These are phyloP conservation scores for Candida fluviatilis DNA, from an alignment of 805 yeast genomes.

Conservation along the genomic window DNA sequence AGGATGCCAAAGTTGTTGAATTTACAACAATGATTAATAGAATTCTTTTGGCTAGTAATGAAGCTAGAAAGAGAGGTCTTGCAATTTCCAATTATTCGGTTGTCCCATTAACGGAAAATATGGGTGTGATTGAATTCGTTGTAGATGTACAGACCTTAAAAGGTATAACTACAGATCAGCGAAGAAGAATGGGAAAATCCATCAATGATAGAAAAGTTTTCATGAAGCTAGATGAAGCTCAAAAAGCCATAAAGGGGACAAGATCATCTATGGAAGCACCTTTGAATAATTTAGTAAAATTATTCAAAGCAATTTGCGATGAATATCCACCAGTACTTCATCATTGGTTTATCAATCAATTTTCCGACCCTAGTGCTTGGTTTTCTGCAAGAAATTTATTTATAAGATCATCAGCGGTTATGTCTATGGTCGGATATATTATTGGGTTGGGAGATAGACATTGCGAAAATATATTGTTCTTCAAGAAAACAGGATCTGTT, in stretches of 20 bases:
- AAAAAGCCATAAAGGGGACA: slow-evolving; percentile 16
- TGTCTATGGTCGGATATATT: slow-evolving; percentile 95
- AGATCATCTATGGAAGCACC: slow-evolving; percentile 9
- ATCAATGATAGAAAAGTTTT: slow-evolving; percentile 25
- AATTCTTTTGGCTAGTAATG: slow-evolving; percentile 59
- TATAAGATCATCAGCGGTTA: slow-evolving; percentile 82
- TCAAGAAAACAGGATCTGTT: slow-evolving; percentile 70
- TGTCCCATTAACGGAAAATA: slow-evolving; percentile 76
- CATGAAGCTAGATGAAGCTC: slow-evolving; percentile 28
- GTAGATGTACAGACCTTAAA: slow-evolving; percentile 35
- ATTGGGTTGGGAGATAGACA: slow-evolving; percentile 96
- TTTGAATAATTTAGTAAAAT: slow-evolving; percentile 14
- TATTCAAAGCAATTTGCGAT: slow-evolving; percentile 23
- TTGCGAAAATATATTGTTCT: slow-evolving; percentile 81
- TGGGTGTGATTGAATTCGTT: slow-evolving; percentile 77
- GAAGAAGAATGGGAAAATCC: slow-evolving; percentile 21
- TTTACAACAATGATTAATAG: slow-evolving; percentile 84
- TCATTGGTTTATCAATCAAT: slow-evolving; percentile 83
- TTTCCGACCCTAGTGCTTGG: slow-evolving; percentile 90
- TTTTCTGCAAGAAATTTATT: slow-evolving; percentile 70
- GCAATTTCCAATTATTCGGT: slow-evolving; percentile 82
- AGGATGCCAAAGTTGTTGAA: slow-evolving; percentile 92
- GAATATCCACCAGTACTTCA: slow-evolving; percentile 67
- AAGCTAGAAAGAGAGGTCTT: slow-evolving; percentile 68
- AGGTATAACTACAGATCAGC: slow-evolving; percentile 23